Evolutionary conservation across 345 rosid species (phyloP).

Genomic region (Dipteronia dyeriana): DNA sequence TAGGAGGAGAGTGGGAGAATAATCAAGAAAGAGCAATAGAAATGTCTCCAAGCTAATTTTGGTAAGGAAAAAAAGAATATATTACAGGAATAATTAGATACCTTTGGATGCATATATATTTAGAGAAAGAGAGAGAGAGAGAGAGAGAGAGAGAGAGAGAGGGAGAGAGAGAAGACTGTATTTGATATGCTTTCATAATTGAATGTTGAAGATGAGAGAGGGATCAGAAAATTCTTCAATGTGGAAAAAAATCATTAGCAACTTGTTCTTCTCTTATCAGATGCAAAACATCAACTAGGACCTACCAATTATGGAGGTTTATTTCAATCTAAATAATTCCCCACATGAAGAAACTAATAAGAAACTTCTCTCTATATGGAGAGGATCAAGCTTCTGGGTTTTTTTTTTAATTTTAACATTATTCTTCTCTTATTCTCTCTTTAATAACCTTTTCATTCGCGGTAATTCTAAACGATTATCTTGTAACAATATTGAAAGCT

Average conservation of each 20-base stretch:
- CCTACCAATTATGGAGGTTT: background rate
- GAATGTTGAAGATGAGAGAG: constrained; percentile 13
- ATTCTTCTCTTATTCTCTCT: background rate
- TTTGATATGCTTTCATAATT: background rate
- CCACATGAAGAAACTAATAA: constrained; percentile 11
- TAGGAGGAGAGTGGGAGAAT: background rate
- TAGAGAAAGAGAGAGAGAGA: too few species aligned
- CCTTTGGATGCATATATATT: constrained; percentile 11
- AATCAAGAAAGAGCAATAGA: constrained; percentile 6
- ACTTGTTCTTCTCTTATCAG: constrained; percentile 17
- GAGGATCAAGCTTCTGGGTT: background rate
- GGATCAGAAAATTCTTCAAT: background rate
- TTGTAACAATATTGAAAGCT: background rate
- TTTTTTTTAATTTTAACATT: background rate
- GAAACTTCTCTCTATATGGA: background rate
- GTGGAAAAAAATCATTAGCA: constrained; percentile 5
- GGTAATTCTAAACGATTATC: background rate
- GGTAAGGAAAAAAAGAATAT: constrained; percentile 27
- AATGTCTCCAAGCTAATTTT: background rate
- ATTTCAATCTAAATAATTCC: constrained; percentile 8
- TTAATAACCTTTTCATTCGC: too few species aligned
- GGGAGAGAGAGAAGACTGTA: background rate
- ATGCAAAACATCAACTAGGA: background rate
- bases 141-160: too few species aligned
- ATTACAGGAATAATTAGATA: constrained; percentile 1